Evolutionary conservation across 768 basidiomycete species (phyloP), one percentile per base, ranked within the genome.

Genomic region (Lactarius deliciosus): DNA sequence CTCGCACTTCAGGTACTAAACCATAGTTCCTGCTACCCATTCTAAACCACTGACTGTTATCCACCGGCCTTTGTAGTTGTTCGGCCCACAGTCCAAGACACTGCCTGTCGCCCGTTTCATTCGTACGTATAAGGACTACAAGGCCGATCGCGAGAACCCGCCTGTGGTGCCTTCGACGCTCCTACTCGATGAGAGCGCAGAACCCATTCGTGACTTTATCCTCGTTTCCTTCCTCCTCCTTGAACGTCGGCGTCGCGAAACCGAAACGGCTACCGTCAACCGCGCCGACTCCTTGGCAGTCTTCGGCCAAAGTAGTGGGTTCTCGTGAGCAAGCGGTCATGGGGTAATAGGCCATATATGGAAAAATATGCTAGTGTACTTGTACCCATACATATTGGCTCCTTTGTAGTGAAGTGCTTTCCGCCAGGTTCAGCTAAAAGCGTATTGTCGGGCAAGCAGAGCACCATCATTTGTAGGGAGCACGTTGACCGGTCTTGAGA

Each of bases 211-310:
- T 20, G 64, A 69, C 16, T 28, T 63, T 2, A 61, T 70, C 34
- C 32, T 66, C 25, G 60, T 64, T 9, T 70, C 69, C 36, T 70
- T 70, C 40, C 69, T 70, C 15, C 28, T 70, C 30, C 18, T 70
- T 15, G 69, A 70, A 30, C 68, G 69, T 45, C 68, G 68, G n/a
- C 68, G 68, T 15, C 69, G 69, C 16, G 68, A 65, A 64, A 60
- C 38, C 9, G 68, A 69, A 41, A 63, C 61, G 1, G 43, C 54
- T 22, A 57, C 64, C 7, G 57, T 56, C 34, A 69, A 43, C 45
- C 57, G 30, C 3, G 68, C 68, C 22, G 3, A 5, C 11, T 9
- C 68, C 11, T 7, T 16, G 3, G 68, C 57, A 3, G 5, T 34
- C 25, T 55, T 2, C 18, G 61, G 47, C 45, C 34, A 38, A 10